These are phyloP conservation scores for Chlamydomonas sp. DNA, from an alignment of 139 green algal genomes.

Conservation along the genomic window DNA sequence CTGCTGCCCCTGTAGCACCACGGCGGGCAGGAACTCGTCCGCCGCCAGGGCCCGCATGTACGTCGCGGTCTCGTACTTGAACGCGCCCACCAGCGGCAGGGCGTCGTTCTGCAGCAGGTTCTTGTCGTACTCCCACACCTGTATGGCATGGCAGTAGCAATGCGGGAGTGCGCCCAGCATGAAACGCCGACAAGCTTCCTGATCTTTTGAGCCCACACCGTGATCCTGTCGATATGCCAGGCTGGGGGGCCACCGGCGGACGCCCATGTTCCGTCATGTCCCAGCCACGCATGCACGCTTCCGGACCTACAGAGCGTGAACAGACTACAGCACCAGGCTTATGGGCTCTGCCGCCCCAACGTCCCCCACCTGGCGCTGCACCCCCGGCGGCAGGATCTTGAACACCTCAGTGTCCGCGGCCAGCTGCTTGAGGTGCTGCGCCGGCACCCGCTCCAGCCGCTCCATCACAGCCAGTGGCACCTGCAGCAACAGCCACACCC, in stretches of 20 bases:
- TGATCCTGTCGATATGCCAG: too few species aligned
- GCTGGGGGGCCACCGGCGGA: too few species aligned
- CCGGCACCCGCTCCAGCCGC: constrained; percentile 68
- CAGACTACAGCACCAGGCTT: too few species aligned
- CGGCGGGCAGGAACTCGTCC: constrained; percentile 62
- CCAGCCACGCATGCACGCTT: too few species aligned
- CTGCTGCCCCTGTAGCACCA: not conserved
- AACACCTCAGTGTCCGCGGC: constrained; percentile 80
- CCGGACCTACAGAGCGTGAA: too few species aligned
- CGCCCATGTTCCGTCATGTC: too few species aligned
- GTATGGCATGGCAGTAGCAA: not conserved
- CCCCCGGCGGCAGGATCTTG: constrained; percentile 69
- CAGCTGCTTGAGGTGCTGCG: constrained; percentile 86
- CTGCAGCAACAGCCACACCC: constrained; percentile 5
- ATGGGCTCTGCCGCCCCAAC: not conserved
- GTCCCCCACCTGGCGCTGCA: constrained; percentile 75
- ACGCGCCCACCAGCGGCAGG: constrained; percentile 72
- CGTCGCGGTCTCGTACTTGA: constrained; percentile 76
- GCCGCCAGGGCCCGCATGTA: constrained; percentile 75
- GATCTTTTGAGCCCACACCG: too few species aligned
- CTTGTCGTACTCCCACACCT: constrained; percentile 91
- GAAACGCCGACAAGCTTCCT: not conserved
- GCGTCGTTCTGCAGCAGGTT: constrained; percentile 83
- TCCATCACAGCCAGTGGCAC: constrained; percentile 59
- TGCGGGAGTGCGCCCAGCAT: not conserved